phyloP scores from a whole-genome alignment of 345 rosid genomes.

The Corymbia maculata region DNA sequence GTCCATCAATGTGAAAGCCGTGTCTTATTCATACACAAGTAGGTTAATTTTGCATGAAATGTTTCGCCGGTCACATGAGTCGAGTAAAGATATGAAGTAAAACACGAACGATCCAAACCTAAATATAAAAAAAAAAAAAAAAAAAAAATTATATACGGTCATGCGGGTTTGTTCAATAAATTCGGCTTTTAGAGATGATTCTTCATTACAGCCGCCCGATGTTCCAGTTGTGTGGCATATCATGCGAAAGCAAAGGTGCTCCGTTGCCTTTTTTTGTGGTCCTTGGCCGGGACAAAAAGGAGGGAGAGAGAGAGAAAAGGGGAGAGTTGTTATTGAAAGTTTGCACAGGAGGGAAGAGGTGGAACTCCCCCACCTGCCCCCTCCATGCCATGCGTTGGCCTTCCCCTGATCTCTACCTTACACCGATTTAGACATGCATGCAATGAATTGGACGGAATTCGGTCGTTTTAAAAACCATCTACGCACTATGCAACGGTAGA shows the following conservation, averaged over 20 bases:
- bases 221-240: neutral
- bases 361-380: neutral
- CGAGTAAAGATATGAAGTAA: neutral
- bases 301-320: neutral
- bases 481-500: neutral
- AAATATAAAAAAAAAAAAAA: no score
- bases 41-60: neutral
- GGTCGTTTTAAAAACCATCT: neutral
- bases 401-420: neutral
- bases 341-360: neutral
- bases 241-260: neutral
- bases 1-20: neutral
- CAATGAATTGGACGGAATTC: neutral
- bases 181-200: accelerated
- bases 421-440: neutral
- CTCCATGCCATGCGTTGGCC: neutral
- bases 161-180: neutral
- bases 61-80: neutral
- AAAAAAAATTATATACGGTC: neutral
- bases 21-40: neutral
- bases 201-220: neutral
- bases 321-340: neutral
- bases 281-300: neutral
- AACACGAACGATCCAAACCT: accelerated
- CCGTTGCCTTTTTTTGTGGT: neutral